Conservation (phyloP, 768 basidiomycete genomes). For the Rhodotorula paludigena region DNA sequence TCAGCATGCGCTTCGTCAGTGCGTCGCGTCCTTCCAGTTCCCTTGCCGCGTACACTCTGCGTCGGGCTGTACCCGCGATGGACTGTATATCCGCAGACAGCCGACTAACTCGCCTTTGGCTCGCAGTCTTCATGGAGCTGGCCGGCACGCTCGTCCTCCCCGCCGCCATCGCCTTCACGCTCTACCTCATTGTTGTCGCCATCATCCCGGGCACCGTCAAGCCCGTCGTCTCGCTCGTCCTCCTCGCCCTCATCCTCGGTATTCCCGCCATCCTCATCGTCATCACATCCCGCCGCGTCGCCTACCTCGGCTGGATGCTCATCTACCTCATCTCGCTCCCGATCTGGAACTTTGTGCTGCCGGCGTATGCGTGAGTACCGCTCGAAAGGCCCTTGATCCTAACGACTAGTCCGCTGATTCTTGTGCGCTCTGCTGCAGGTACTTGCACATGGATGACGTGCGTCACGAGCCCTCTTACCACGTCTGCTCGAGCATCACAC, state of each 20-base stretch:
- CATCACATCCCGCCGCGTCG: slow-evolving; percentile 62
- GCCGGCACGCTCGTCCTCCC: slow-evolving; percentile 93
- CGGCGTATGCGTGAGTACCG: slow-evolving; percentile 78
- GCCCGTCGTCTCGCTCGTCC: slow-evolving; percentile 75
- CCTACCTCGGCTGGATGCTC: slow-evolving; percentile 78
- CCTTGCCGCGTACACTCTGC: background rate
- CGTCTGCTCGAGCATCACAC: background rate
- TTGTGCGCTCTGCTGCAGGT: no score
- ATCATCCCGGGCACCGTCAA: slow-evolving; percentile 73
- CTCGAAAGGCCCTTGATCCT: no score
- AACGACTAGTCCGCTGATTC: no score
- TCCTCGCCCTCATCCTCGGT: slow-evolving; percentile 90
- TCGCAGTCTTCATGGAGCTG: slow-evolving; percentile 77
- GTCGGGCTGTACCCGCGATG: no score
- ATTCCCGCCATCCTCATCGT: slow-evolving; percentile 92
- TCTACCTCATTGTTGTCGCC: slow-evolving; percentile 68
- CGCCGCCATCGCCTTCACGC: slow-evolving; percentile 93
- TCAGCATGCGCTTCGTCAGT: slow-evolving; percentile 95
- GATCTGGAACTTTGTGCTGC: slow-evolving; percentile 94
- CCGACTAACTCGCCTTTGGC: background rate
- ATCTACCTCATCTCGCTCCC: slow-evolving; percentile 81
- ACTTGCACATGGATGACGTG: slow-evolving; percentile 95
- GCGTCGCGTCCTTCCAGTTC: background rate
- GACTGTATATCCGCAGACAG: background rate
- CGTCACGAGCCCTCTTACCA: slow-evolving; percentile 3